Percentiles rank a stretch among this genome's conserved stretches.
phyloP scores from a whole-genome alignment of 1,284 basidiomycete genomes.

The Puccinia brachypodii region DNA sequence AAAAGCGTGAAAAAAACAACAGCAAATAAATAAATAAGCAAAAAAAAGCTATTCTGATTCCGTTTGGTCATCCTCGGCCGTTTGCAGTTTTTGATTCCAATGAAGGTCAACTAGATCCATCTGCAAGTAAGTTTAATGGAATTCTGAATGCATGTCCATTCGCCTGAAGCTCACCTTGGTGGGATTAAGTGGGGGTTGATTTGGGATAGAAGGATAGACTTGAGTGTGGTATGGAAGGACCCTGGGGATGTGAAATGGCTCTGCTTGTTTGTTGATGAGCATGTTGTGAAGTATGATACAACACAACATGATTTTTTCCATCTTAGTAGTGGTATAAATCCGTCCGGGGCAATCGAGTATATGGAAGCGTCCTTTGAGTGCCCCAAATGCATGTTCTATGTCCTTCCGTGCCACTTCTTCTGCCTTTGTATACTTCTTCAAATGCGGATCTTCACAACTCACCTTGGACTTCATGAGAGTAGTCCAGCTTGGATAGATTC shows the following conservation, averaged over 20 bases:
- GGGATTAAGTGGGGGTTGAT: neutral
- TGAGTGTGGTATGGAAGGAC: neutral
- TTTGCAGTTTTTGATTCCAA: neutral
- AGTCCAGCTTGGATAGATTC: neutral
- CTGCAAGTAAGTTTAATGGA: neutral
- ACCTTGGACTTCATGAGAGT: neutral
- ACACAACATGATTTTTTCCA: neutral
- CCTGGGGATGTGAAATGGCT: neutral
- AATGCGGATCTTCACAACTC: neutral
- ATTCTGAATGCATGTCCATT: too few species aligned
- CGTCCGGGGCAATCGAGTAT: neutral
- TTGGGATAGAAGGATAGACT: neutral
- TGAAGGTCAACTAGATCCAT: neutral
- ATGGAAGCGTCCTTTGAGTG: neutral
- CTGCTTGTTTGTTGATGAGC: neutral
- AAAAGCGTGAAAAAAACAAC: neutral
- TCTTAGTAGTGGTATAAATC: neutral
- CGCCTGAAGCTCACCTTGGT: neutral
- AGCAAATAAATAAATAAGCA: neutral
- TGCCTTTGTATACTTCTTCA: neutral
- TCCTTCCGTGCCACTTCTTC: constrained; percentile 1
- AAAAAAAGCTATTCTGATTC: neutral
- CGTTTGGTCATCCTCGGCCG: neutral
- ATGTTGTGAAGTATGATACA: neutral
- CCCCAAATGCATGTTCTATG: neutral